A percentile compares a stretch with the other conserved stretches of the same genome.
Conservation (phyloP, 2,329 filamentous ascomycete species). For the Calonectria pteridis region DNA sequence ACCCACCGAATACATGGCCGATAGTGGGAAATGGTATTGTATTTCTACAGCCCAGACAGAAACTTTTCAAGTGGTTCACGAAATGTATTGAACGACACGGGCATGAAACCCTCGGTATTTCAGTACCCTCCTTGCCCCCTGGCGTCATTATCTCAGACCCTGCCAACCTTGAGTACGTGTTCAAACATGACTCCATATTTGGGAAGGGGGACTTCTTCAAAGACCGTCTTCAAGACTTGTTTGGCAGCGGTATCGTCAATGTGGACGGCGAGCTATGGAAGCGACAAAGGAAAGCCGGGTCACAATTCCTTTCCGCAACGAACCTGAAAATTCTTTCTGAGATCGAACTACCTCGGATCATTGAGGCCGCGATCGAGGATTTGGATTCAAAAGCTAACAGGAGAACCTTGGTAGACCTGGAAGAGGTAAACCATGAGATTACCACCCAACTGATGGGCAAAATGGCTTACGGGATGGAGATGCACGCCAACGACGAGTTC, state of each 20-base stretch:
- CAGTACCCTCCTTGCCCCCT: constrained; percentile 71
- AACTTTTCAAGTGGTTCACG: constrained; percentile 73
- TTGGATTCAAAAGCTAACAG: constrained; percentile 51
- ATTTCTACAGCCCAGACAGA: constrained; percentile 71
- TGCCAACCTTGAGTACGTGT: constrained; percentile 71
- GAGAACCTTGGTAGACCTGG: constrained; percentile 62
- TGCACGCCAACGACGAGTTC: constrained; percentile 72
- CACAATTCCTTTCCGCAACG: constrained; percentile 68
- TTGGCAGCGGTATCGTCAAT: constrained; percentile 76
- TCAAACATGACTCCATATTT: constrained; percentile 71
- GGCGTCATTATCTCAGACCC: constrained; percentile 74
- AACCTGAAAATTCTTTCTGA: constrained; percentile 71
- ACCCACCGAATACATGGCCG: constrained; percentile 64
- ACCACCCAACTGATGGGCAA: constrained; percentile 76
- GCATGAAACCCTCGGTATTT: constrained; percentile 71
- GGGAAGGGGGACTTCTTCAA: constrained; percentile 74
- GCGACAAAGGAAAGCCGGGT: constrained; percentile 71
- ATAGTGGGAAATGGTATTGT: constrained; percentile 71
- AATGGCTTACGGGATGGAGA: constrained; percentile 78
- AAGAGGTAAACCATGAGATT: constrained; percentile 72
- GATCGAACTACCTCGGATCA: constrained; percentile 66
- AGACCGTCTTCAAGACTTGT: constrained; percentile 70
- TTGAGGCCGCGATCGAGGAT: constrained; percentile 55
- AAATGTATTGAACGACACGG: constrained; percentile 68
- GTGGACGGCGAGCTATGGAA: constrained; percentile 74